Percentiles rank a stretch among this genome's conserved stretches.
These are phyloP conservation scores for Candida xyloterini DNA, from an alignment of 805 yeast genomes.

Conservation along the genomic window DNA sequence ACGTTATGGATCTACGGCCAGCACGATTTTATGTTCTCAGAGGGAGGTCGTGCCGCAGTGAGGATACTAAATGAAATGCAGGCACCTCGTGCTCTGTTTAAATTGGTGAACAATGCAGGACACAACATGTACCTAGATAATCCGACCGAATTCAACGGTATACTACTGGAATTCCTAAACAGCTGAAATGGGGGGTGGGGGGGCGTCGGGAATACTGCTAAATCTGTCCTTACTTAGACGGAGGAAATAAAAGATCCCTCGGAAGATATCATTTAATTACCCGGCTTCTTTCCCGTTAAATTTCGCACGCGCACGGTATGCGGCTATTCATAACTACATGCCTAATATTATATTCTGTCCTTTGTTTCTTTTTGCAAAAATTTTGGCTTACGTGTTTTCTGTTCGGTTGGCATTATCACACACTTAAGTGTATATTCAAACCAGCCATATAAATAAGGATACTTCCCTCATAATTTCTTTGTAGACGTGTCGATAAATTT, in stretches of 20 bases:
- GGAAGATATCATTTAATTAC: neutral
- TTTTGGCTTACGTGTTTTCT: constrained; percentile 14
- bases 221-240: neutral
- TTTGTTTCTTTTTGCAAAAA: constrained; percentile 6
- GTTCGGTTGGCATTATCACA: constrained; percentile 5
- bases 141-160: constrained; percentile 47
- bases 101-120: constrained; percentile 55
- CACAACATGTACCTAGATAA: constrained; percentile 79
- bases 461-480: neutral
- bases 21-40: constrained; percentile 71
- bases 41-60: constrained; percentile 51
- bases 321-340: constrained; percentile 4
- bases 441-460: constrained; percentile 8
- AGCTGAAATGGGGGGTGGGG: constrained; percentile 7
- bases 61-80: constrained; percentile 21
- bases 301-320: constrained; percentile 2
- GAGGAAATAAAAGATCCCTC: neutral
- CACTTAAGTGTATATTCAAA: constrained; percentile 1
- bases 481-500: constrained; percentile 11
- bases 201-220: neutral
- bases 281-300: constrained; percentile 1
- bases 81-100: constrained; percentile 30
- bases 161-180: constrained; percentile 37
- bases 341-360: constrained; percentile 5
- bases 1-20: constrained; percentile 61